Conservation (phyloP, 208 protist species). For the Acanthamoeba quina region DNA sequence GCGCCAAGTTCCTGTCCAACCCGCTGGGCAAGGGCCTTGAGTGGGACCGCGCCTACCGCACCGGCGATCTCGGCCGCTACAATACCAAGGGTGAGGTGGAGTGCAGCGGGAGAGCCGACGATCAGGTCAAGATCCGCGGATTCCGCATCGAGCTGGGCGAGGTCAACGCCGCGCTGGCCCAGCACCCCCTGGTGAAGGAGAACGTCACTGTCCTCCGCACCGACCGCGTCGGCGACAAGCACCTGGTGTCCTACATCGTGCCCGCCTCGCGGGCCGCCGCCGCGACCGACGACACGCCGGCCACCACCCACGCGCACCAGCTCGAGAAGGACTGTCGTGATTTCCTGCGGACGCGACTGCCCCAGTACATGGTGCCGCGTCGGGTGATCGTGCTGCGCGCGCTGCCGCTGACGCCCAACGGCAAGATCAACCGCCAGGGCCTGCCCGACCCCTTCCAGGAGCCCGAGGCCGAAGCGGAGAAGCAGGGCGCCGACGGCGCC, state of each 20-base stretch:
- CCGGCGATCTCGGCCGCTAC: conserved; percentile 85
- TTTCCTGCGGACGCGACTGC: conserved; percentile 81
- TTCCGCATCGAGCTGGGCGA: conserved; percentile 89
- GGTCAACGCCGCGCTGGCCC: conserved; percentile 84
- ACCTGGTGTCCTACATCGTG: conserved; percentile 69
- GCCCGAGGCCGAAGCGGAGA: not conserved
- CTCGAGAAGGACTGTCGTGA: conserved; percentile 74
- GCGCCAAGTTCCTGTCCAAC: conserved; percentile 83
- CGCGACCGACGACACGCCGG: not conserved
- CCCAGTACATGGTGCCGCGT: conserved; percentile 88
- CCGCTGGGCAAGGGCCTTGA: conserved; percentile 72
- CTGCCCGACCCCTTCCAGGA: conserved; percentile 77
- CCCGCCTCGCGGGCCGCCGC: not conserved
- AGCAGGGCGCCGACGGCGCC: not conserved
- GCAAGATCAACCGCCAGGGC: conserved; percentile 85
- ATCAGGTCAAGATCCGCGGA: conserved; percentile 87
- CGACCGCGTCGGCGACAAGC: conserved; percentile 76
- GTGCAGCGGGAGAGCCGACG: conserved; percentile 82
- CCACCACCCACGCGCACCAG: not conserved
- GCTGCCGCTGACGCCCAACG: conserved; percentile 89
- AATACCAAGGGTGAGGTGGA: conserved; percentile 77
- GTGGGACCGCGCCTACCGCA: conserved; percentile 79
- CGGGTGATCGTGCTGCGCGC: conserved; percentile 80
- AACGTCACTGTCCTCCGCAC: conserved; percentile 85
- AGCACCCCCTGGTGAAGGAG: conserved; percentile 85